phyloP scores from a whole-genome alignment of 73 alveolate genomes.

The Paramecium primaurelia region DNA sequence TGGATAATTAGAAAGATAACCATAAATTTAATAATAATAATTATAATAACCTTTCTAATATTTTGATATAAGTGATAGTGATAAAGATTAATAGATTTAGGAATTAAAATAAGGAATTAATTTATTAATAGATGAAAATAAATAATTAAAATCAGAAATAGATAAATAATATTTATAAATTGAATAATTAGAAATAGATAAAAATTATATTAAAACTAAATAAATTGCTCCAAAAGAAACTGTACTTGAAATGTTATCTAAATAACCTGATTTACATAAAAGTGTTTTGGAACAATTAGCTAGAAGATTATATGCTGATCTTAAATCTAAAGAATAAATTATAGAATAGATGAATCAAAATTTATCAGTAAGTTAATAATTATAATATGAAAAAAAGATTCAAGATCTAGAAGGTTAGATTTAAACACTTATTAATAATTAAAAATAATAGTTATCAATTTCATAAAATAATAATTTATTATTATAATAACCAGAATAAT shows the following conservation, averaged over 20 bases:
- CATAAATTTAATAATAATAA: not conserved
- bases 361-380: not conserved
- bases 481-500: not conserved
- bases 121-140: conserved; percentile 36
- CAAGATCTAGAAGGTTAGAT: not conserved
- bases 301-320: conserved; percentile 33
- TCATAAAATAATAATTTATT: not conserved
- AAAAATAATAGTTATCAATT: not conserved
- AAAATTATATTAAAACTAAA: not conserved
- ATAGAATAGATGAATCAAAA: not conserved
- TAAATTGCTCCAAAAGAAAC: conserved; percentile 16
- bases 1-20: not conserved
- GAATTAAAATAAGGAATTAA: conserved; percentile 19
- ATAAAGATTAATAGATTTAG: conserved; percentile 9
- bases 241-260: conserved; percentile 12
- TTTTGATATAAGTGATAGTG: conserved; percentile 1
- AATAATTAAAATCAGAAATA: not conserved
- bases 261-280: conserved; percentile 24
- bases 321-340: not conserved
- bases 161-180: not conserved
- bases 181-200: conserved; percentile 39
- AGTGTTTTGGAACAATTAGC: not conserved
- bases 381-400: not conserved
- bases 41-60: not conserved
- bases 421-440: not conserved